These are phyloP conservation scores for Aspergillus ostianus DNA, from an alignment of 495 filamentous ascomycete genomes.

Conservation along the genomic window DNA sequence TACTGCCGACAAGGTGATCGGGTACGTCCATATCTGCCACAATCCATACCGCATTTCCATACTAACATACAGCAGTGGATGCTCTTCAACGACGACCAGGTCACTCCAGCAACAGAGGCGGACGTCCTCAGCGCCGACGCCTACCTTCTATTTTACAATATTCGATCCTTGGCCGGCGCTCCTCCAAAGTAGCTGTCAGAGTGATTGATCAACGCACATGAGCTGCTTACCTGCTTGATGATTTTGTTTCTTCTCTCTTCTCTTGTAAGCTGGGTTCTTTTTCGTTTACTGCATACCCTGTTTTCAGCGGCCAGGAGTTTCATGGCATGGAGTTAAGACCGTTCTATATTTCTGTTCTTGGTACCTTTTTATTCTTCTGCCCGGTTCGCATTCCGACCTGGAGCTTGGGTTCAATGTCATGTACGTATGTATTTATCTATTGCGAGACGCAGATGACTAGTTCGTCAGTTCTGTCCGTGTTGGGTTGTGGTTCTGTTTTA, in stretches of 20 bases:
- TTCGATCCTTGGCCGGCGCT: constrained; percentile 50
- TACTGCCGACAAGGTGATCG: constrained; percentile 77
- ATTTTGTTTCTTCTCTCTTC: neutral
- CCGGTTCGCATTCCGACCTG: neutral
- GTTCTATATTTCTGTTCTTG: neutral
- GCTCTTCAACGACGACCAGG: constrained; percentile 86
- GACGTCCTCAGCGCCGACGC: constrained; percentile 80
- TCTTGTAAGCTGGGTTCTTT: neutral
- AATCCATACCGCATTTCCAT: neutral
- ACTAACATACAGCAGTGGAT: constrained; percentile 64
- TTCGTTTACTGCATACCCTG: constrained; percentile 6
- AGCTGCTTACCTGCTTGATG: neutral
- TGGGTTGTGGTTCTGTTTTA: neutral
- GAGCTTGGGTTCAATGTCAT: constrained; percentile 4
- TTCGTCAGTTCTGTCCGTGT: neutral
- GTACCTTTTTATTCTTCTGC: neutral
- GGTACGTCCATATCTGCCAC: constrained; percentile 43
- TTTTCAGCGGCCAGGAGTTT: constrained; percentile 5
- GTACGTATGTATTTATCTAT: neutral
- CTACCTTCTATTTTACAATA: constrained; percentile 85
- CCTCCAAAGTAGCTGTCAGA: constrained; percentile 8
- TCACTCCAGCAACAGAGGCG: constrained; percentile 71
- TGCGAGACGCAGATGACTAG: neutral
- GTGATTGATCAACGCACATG: neutral
- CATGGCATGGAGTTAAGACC: constrained; percentile 1